Evolutionary conservation across 345 rosid genomes (phyloP).

Genomic region (Citropsis articulata): DNA sequence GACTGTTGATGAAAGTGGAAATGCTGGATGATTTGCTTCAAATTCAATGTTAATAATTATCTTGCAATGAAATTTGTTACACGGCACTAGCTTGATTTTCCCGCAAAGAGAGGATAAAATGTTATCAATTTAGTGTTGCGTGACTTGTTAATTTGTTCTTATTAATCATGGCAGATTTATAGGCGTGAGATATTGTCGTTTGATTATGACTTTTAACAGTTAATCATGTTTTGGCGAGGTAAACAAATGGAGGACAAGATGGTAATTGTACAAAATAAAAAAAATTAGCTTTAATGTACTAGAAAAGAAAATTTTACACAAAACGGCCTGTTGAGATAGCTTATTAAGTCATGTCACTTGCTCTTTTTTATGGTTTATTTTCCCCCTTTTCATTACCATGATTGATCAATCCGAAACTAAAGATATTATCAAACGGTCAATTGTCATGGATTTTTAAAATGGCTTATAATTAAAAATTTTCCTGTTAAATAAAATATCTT

Average conservation of each 20-base stretch:
- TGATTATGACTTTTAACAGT: neutral
- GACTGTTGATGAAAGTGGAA: neutral
- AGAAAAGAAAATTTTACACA: too few relatives aligned
- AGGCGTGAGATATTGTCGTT: neutral
- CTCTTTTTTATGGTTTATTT: too few relatives aligned
- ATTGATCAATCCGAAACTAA: too few relatives aligned
- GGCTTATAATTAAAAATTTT: too few relatives aligned
- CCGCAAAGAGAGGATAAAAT: neutral
- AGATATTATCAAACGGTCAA: too few relatives aligned
- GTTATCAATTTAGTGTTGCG: neutral
- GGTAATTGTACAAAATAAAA: neutral
- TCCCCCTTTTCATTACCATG: too few relatives aligned
- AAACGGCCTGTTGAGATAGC: too few relatives aligned
- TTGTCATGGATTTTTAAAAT: too few relatives aligned
- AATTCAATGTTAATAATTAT: too few relatives aligned
- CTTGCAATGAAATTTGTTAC: neutral
- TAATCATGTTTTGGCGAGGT: neutral
- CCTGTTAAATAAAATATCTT: too few relatives aligned
- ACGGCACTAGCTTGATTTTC: neutral
- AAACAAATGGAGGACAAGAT: neutral
- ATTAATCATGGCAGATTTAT: neutral
- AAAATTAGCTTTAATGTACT: too few relatives aligned
- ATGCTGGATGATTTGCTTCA: neutral
- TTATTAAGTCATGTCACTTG: too few relatives aligned
- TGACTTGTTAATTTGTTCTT: neutral